Percentiles rank a stretch among this genome's conserved stretches.
phyloP scores from a whole-genome alignment of 1,284 basidiomycete genomes.

The Leccinum subrobustum region DNA sequence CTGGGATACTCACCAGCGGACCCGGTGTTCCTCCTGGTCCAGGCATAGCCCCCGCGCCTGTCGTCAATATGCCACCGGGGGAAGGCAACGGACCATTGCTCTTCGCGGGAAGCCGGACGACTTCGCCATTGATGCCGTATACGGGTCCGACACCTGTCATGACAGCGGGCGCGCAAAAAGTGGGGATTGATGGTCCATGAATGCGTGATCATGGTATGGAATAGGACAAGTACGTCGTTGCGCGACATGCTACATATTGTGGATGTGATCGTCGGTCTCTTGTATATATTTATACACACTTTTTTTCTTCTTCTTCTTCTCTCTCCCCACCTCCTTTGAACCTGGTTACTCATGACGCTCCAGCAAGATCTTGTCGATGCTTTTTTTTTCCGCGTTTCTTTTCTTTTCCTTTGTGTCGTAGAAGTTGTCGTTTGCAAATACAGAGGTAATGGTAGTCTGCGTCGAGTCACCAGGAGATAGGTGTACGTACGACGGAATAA shows the following conservation, averaged over 20 bases:
- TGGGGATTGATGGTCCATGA: constrained; percentile 22
- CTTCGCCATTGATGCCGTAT: constrained; percentile 31
- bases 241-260: too few relatives aligned
- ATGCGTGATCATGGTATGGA: neutral
- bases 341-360: neutral
- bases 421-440: neutral
- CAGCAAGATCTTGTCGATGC: constrained; percentile 1
- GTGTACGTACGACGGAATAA: neutral
- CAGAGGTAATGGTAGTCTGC: constrained; percentile 6
- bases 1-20: constrained; percentile 30
- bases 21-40: constrained; percentile 31
- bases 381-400: neutral
- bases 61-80: constrained; percentile 8
- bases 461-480: neutral
- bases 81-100: constrained; percentile 15
- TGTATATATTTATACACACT: constrained; percentile 8
- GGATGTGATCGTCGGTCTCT: neutral
- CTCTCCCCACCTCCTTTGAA: neutral
- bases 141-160: constrained; percentile 1
- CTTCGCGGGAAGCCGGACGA: constrained; percentile 22
- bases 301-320: neutral
- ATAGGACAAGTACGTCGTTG: neutral
- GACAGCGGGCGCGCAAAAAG: constrained; percentile 8
- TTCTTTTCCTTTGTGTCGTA: neutral
- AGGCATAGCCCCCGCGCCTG: constrained; percentile 27